These are phyloP conservation scores for Claviceps sp. DNA, from an alignment of 2,329 filamentous ascomycete species.

Conservation along the genomic window DNA sequence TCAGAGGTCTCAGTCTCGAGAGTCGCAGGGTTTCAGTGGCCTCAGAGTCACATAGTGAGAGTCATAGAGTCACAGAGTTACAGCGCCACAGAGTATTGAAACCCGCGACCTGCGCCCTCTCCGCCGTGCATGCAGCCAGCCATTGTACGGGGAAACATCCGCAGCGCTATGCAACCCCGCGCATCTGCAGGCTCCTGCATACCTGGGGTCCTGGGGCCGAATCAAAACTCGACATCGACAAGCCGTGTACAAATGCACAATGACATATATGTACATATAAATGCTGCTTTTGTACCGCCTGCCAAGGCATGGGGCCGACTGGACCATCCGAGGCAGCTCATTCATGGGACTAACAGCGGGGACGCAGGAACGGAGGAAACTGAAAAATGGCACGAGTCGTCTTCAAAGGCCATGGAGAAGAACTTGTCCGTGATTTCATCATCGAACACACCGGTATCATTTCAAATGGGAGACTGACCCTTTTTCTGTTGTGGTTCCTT, in stretches of 20 bases:
- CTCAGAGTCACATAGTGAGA: no score
- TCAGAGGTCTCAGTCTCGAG: no score
- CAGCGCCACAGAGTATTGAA: no score
- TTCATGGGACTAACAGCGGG: neutral
- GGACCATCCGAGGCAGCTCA: neutral
- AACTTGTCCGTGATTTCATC: neutral
- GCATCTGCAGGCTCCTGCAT: neutral
- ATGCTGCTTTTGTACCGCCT: no score
- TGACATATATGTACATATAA: neutral
- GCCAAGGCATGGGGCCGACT: neutral
- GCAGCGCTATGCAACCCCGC: neutral
- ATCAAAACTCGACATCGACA: neutral
- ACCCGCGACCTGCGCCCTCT: neutral
- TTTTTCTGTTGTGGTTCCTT: slow-evolving; percentile 12
- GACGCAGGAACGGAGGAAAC: slow-evolving; percentile 3
- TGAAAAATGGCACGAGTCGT: slow-evolving; percentile 1
- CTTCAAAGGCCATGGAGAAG: neutral
- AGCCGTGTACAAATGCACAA: neutral
- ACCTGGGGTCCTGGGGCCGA: neutral
- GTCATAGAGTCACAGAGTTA: no score
- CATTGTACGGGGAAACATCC: neutral
- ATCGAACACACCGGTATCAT: neutral
- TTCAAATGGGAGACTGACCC: slow-evolving; percentile 8
- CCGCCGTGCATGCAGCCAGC: neutral
- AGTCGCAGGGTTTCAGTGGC: no score